Evolutionary conservation across 106 monocot genomes (phyloP), one percentile per base, ranked within the genome.

Genomic region (Hemerocallis citrina): DNA sequence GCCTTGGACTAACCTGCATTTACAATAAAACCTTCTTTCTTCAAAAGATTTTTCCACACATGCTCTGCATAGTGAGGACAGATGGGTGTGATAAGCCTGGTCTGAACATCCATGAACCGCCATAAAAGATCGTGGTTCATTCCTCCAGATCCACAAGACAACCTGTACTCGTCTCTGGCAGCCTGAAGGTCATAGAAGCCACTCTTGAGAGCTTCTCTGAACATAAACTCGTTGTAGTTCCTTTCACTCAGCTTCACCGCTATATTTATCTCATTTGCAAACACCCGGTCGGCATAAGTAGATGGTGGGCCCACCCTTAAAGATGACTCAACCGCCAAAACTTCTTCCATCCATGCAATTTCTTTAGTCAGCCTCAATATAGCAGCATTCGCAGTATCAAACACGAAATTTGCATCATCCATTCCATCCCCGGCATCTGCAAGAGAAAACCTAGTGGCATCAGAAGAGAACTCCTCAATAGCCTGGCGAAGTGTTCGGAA

Each of bases 381-480:
- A 25, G 86, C 86, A 59, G 86, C 77, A 77, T 86, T 86, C 44
- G 86, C 82, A 17, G 86, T 86, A 51, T 86, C 86, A 51, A 75
- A 78, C 3, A 86, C 86, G 54, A 86, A 86, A 49, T 86, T 86
- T 39, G 86, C 86, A 72, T 86, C 86, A 54, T 86, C 86, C 86
- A 86, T 78, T 81, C 86, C n/a, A n/a, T n/a, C n/a, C n/a, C n/a
- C n/a, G n/a, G n/a, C n/a, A n/a, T n/a, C n/a, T n/a, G n/a, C n/a
- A 50, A 86, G 78, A 38, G 86, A 50, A 62, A 86, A 86, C 20
- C 86, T 74, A 42, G 86, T 86, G 17, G 86, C 86, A 66, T 86
- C 86, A 29, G 86, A 55, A 23, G 81, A 81, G n/a, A n/a, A n/a
- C n/a, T n/a, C n/a, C n/a, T n/a, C n/a, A n/a, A n/a, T n/a, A n/a